Evolutionary conservation across 371 early-diverging fungal species (phyloP), one percentile per base, ranked within the genome.

Genomic region (Mortierella sp.): DNA sequence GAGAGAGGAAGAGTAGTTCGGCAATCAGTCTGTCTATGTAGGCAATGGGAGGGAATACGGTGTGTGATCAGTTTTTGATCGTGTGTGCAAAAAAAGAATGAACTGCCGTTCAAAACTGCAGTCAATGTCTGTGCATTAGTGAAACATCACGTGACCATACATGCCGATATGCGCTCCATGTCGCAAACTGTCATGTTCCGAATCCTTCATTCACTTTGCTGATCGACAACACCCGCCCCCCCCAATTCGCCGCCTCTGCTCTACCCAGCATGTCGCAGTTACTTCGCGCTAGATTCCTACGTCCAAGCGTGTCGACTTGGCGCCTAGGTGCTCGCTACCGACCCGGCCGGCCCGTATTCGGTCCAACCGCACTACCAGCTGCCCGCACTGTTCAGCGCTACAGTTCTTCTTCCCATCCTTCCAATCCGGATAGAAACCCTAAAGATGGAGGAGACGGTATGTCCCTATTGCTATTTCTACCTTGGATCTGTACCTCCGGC

Each of bases 291-390:
- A 57, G 37, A 27, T 34, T 57, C 0, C 57, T 37, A 16, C 56
- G 51, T 2, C 58, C 58, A 14, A 10, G 24, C 41, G 46, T 41
- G 22, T 54, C 44, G 2, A 2, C 29, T 19, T 53, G 59, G 54
- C 58, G 54, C 12, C 2, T 24, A 13, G 39, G 40, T 27, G 10
- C 31, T 2, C 62, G 54, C 21, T 25, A 28, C 29, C 44, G 17
- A 5, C 54, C 47, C 10, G 47, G 14, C 19, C 28, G 14, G 25
- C 12, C 24, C 19, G 44, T 40, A 4, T 54, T 24, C 47, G 47
- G 52, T 12, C 66, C 47, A 28, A 27, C 59, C 2, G 29, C 49
- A 39, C 17, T 58, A 7, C 66, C 66, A 5, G 47, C 21, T 14
- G 22, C 37, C 2, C 45, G 8, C 31, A 31, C 51, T 13, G 8